These are phyloP conservation scores for Scheffersomyces lignicola DNA, from an alignment of 1,139 yeast species.

Conservation along the genomic window DNA sequence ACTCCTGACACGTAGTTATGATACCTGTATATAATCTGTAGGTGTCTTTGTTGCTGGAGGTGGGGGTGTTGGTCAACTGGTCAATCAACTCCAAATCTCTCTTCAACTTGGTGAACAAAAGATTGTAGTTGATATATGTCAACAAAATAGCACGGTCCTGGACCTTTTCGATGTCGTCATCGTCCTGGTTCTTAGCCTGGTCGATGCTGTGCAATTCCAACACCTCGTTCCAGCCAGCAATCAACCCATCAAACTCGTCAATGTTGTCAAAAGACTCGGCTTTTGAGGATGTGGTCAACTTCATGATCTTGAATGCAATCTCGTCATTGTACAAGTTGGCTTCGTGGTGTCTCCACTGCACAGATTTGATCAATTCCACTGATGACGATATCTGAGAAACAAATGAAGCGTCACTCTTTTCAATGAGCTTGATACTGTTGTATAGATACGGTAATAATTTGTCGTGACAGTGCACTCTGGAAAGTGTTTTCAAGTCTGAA, in stretches of 20 bases:
- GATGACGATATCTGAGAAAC: slow-evolving; percentile 35
- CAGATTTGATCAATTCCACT: slow-evolving; percentile 29
- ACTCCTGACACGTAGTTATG: slow-evolving; percentile 48
- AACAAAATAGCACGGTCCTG: slow-evolving; percentile 76
- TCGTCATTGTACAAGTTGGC: slow-evolving; percentile 74
- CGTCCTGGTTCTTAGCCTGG: slow-evolving; percentile 44
- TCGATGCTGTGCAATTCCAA: slow-evolving; percentile 51
- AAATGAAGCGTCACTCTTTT: slow-evolving; percentile 39
- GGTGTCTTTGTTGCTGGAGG: slow-evolving; percentile 42
- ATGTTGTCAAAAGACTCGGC: slow-evolving; percentile 22
- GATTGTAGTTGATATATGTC: slow-evolving; percentile 72
- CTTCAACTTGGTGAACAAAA: slow-evolving; percentile 63
- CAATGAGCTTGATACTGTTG: slow-evolving; percentile 38
- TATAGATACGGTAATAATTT: slow-evolving; percentile 34
- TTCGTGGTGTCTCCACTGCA: slow-evolving; percentile 74
- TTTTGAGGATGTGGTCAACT: slow-evolving; percentile 35
- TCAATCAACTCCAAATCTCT: slow-evolving; percentile 62
- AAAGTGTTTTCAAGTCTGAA: slow-evolving; percentile 46
- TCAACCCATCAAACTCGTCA: slow-evolving; percentile 32
- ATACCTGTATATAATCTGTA: slow-evolving; percentile 53
- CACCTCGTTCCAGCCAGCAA: slow-evolving; percentile 38
- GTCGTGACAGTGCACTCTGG: slow-evolving; percentile 45
- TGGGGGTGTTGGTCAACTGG: slow-evolving; percentile 22
- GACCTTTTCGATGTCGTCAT: slow-evolving; percentile 50
- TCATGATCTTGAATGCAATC: slow-evolving; percentile 59